Conservation (phyloP, 208 protist species). For the Vickermania spadyakhi region DNA sequence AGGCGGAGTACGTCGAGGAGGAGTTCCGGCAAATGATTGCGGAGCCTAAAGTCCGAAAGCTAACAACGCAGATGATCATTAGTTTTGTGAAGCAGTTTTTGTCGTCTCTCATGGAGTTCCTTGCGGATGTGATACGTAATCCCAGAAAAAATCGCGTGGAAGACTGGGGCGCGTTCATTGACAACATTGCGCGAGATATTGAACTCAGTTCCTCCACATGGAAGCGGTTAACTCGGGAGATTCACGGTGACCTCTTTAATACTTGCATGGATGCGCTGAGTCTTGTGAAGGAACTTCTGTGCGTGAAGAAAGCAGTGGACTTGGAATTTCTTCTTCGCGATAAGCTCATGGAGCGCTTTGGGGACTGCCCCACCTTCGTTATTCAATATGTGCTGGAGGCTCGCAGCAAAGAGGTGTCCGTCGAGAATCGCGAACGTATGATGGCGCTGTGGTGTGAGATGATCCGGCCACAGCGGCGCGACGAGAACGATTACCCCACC, state of each 20-base stretch:
- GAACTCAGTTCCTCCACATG: slow-evolving; percentile 50
- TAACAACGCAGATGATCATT: slow-evolving; percentile 57
- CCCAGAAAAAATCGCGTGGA: slow-evolving; percentile 57
- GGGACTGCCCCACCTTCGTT: slow-evolving; percentile 80
- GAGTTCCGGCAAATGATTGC: slow-evolving; percentile 70
- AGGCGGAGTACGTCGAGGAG: slow-evolving; percentile 77
- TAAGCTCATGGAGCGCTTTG: slow-evolving; percentile 73
- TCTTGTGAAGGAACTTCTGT: slow-evolving; percentile 43
- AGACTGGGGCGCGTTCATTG: slow-evolving; percentile 56
- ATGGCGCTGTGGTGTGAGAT: slow-evolving; percentile 58
- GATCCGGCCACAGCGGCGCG: slow-evolving; percentile 66
- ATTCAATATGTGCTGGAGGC: slow-evolving; percentile 60
- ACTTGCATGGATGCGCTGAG: slow-evolving; percentile 43
- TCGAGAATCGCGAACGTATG: slow-evolving; percentile 46
- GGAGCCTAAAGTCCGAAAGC: slow-evolving; percentile 44
- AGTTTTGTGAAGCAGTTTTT: slow-evolving; percentile 72
- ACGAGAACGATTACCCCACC: slow-evolving; percentile 43
- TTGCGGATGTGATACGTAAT: slow-evolving; percentile 73
- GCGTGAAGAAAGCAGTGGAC: slow-evolving; percentile 54
- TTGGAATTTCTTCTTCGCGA: slow-evolving; percentile 68
- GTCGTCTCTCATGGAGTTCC: slow-evolving; percentile 60
- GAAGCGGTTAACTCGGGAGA: slow-evolving; percentile 19
- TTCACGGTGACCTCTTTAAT: slow-evolving; percentile 41
- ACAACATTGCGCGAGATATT: slow-evolving; percentile 58
- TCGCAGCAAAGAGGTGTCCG: slow-evolving; percentile 46